Conservation (phyloP, 306 rosid genomes). For the Quercus aquifolioides region DNA sequence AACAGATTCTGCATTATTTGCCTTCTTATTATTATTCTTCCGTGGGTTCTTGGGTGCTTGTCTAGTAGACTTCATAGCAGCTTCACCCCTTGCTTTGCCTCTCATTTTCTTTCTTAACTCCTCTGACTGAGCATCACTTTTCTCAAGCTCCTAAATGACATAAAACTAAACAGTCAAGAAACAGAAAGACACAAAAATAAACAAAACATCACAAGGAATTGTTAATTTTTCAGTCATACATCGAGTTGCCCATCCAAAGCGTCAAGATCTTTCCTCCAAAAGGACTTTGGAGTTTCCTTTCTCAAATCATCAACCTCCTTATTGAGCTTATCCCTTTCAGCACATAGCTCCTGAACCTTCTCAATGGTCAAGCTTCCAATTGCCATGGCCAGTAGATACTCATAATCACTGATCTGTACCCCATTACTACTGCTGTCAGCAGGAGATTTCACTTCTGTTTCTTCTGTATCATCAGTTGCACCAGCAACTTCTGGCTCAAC, state of each 20-base stretch:
- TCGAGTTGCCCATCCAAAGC: slow-evolving; percentile 63
- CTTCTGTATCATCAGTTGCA: slow-evolving; percentile 59
- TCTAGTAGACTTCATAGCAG: slow-evolving; percentile 26
- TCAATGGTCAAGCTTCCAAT: slow-evolving; percentile 81
- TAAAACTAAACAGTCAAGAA: background rate
- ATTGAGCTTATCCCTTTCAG: slow-evolving; percentile 55
- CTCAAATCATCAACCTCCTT: slow-evolving; percentile 57
- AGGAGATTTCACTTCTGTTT: slow-evolving; percentile 43
- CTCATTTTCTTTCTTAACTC: slow-evolving; percentile 48
- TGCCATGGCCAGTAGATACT: slow-evolving; percentile 68
- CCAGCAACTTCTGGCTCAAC: slow-evolving; percentile 91
- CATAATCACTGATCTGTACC: slow-evolving; percentile 59
- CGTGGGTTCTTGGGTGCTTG: slow-evolving; percentile 62
- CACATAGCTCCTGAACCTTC: slow-evolving; percentile 65
- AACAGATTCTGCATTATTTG: slow-evolving; percentile 44
- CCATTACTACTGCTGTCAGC: slow-evolving; percentile 19
- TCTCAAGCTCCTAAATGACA: slow-evolving; percentile 61
- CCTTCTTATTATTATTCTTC: slow-evolving; percentile 56
- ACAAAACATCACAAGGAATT: background rate
- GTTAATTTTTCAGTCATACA: slow-evolving; percentile 33
- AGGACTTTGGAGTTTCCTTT: slow-evolving; percentile 54
- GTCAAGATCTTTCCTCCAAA: slow-evolving; percentile 85
- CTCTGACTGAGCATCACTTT: slow-evolving; percentile 52
- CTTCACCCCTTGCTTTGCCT: slow-evolving; percentile 34
- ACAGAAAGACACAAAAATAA: background rate